Conservation (phyloP, 768 basidiomycete species). For the Hemileccinum rubropunctum region DNA sequence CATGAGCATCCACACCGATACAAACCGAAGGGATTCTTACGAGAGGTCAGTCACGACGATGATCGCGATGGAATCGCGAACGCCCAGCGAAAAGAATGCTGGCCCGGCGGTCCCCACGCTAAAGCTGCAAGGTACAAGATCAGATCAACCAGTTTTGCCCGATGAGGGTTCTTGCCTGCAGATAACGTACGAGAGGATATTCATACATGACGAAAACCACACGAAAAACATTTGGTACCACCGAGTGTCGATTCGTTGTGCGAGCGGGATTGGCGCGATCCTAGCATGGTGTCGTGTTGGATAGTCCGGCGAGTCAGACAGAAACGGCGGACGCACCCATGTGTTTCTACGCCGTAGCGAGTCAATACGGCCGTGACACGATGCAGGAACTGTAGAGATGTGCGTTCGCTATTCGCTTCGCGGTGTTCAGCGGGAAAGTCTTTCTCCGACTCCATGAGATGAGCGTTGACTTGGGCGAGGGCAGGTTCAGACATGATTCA, state of each 20-base stretch:
- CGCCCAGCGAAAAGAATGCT: slow-evolving; percentile 44
- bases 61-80: slow-evolving; percentile 40
- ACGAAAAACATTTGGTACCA: slow-evolving; percentile 49
- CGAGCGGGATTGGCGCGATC: slow-evolving; percentile 37
- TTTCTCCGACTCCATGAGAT: not conserved
- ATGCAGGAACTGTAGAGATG: slow-evolving; percentile 14
- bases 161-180: not conserved
- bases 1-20: slow-evolving; percentile 2
- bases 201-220: slow-evolving; percentile 49
- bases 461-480: not conserved
- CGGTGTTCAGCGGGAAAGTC: not conserved
- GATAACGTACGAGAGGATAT: slow-evolving; percentile 39
- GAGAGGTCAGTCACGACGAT: slow-evolving; percentile 45
- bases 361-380: slow-evolving; percentile 28
- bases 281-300: slow-evolving; percentile 17
- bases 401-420: not conserved
- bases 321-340: slow-evolving; percentile 30
- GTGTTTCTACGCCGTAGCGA: slow-evolving; percentile 40
- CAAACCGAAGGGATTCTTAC: slow-evolving; percentile 24
- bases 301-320: not conserved
- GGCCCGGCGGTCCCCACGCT: slow-evolving; percentile 51
- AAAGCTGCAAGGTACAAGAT: slow-evolving; percentile 31
- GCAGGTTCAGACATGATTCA: too few relatives aligned
- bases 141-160: not conserved
- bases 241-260: slow-evolving; percentile 37